Evolutionary conservation across 2,329 filamentous ascomycete genomes (phyloP), one percentile per base, ranked within the genome.

Genomic region (Arthroderma sp.): DNA sequence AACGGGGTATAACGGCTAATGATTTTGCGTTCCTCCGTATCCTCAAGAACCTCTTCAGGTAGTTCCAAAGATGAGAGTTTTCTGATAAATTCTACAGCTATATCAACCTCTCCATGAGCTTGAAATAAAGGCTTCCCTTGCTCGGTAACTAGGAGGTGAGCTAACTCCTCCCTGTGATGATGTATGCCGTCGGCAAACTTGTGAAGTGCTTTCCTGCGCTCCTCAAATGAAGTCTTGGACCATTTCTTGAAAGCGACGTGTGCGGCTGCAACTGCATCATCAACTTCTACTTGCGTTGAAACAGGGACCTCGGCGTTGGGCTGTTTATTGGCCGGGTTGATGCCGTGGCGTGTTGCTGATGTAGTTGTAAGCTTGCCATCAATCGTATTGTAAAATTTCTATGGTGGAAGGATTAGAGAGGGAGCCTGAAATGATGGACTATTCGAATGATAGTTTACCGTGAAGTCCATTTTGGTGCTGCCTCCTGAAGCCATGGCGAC

Each of bases 51-150:
- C 60, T 77, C 70, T 59, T 78, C 73, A 55, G 71, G 64, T 37
- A 77, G 69, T 8, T 69, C 65, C 41, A 59, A 47, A 15, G n/a
- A 47, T 23, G 54, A 49, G 31, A 55, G 43, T 2, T 17, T 21
- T 21, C 31, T 43, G 7, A 61, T 47, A 35, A 53, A 61, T 1
- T 9, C 15, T 13, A 54, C 23, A 9, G 49, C 55, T 1, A 4
- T 11, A 15, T 39, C 39, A n/a, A 58, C 19, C 31, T 59, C 58
- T 5, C 4, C 5, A 9, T 21, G 13, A 17, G 56, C 49, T 15
- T 54, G 56, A 21, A 1, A 25, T 15, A 54, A 68, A 2, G 78
- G 78, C 65, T 80, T 80, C 19, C 79, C 78, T 25, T 76, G 76
- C 66, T 80, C 78, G 54, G 67, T 70, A 60, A 70, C 71, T 35